phyloP scores from a whole-genome alignment of 129 eudicot genomes.

The Artemisia annua region DNA sequence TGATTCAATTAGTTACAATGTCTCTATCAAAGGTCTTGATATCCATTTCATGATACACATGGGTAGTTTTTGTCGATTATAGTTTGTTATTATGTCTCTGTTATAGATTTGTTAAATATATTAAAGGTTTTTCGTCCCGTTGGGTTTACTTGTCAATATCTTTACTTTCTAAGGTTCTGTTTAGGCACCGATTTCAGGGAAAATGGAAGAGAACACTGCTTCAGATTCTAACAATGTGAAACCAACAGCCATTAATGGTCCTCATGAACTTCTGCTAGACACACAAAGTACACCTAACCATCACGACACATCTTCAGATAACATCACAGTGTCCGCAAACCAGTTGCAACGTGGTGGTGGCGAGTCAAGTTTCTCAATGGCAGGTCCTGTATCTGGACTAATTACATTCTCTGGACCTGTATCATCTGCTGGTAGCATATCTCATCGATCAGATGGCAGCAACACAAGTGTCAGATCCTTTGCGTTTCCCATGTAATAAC shows the following conservation, averaged over 20 bases:
- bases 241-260: slow-evolving; percentile 9
- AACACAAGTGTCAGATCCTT: slow-evolving; percentile 79
- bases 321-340: slow-evolving; percentile 2
- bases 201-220: slow-evolving; percentile 44
- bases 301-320: slow-evolving; percentile 30
- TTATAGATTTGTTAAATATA: neutral
- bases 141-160: slow-evolving; percentile 1
- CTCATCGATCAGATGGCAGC: slow-evolving; percentile 88
- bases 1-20: slow-evolving; percentile 12
- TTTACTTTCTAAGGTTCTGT: neutral
- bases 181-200: slow-evolving; percentile 39
- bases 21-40: neutral
- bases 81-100: neutral
- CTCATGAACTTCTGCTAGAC: slow-evolving; percentile 16
- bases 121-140: neutral
- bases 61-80: neutral
- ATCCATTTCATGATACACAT: neutral
- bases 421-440: slow-evolving; percentile 60
- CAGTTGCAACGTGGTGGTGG: slow-evolving; percentile 42
- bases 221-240: slow-evolving; percentile 36
- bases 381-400: slow-evolving; percentile 41
- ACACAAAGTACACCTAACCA: slow-evolving; percentile 27
- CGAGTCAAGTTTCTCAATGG: slow-evolving; percentile 65
- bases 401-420: slow-evolving; percentile 56
- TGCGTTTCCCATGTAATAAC: slow-evolving; percentile 84